Base-by-base conservation (phyloP, 1,284 basidiomycete species). In the Puccinia hordei region DNA sequence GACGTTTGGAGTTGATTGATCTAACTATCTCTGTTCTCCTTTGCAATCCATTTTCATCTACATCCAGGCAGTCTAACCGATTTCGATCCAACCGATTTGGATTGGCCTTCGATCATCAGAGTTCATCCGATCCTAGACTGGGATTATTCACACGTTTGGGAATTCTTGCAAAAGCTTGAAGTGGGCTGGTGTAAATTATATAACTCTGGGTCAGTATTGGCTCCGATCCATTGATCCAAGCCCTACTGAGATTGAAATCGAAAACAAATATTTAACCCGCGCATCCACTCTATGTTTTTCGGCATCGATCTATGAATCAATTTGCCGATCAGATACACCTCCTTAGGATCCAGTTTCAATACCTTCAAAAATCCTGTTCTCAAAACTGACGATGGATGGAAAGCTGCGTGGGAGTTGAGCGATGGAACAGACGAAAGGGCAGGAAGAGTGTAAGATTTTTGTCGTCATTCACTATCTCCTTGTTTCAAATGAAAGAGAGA, bases 51-150 rank as follows among this genome's bases (percentile, higher is more conserved):
- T 55, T 19, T 19, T 41, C n/a, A n/a, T n/a, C n/a, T n/a, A n/a
- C n/a, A 44, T 38, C 33, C 53, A 83, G 84, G 84, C 82, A 90
- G 87, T 44, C 89, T 96, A 63, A 88, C 90, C 0, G 89, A 90
- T 82, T 89, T 90, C 68, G 92, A 91, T 82, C 91, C 90, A 83
- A 96, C 94, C 8, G 95, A 98, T 86, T 86, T 89, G 0, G 92
- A 89, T 74, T 99, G 96, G 96, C 95, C 96, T 5, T 85, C 87
- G 3, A 93, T 96, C 81, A 91, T 95, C 84, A 90, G 96, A 27
- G 90, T 99, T 38, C 96, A 99, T 85, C 96, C 97, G 0, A 93
- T 99, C 83, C 92, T 99, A 72, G 92, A 98, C 85, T 99, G 96
- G 96, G 88, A 90, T 0, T 99, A 99, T 86, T 85, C 87, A 1